Evolutionary conservation across 2,329 filamentous ascomycete species (phyloP), one percentile per base, ranked within the genome.

Genomic region (Blastomyces parvus): DNA sequence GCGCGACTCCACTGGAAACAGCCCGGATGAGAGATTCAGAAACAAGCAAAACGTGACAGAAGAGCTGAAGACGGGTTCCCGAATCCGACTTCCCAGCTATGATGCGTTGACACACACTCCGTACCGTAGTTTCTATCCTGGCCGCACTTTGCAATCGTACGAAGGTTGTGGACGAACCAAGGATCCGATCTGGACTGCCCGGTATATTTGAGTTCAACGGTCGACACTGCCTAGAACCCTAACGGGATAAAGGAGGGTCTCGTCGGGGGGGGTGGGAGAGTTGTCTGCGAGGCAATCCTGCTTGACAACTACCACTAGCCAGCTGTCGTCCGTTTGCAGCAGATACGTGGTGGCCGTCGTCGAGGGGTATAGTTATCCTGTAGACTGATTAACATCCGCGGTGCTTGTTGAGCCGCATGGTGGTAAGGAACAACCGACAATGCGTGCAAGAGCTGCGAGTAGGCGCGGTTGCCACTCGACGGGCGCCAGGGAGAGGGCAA

Each of bases 181-280:
- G 59, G 58, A 65, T 62, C 30, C 46, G 57, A 36, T 52, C 19
- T 62, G 22, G 50, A 62, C 36, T 53, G 19, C 25, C 55, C 50
- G 25, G n/a, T 62, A 62, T 66, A 63, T 66, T 66, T 64, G 60
- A 65, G 63, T 66, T 66, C 62, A 64, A 63, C 65, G 65, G 65
- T 60, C 61, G 46, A 62, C 50, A 60, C 38, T 60, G 52, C 44
- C 59, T 55, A 57, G 60, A 63, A 64, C 61, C 60, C 63, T 59
- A 65, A 62, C 64, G 52, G 40, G 17, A 61, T 42, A 63, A 63
- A 57, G 59, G 56, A 38, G 46, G 53, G 55, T 46, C 56, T 60
- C 55, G 56, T 63, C 11, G 33, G 33, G 30, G 30, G 33, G 58
- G n/a, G n/a, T n/a, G n/a, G n/a, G n/a, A n/a, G 30, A 17, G 52